Percentiles rank a stretch among this genome's conserved stretches.
phyloP scores from a whole-genome alignment of 2,329 filamentous ascomycete species.

The Colletotrichum viniferum region DNA sequence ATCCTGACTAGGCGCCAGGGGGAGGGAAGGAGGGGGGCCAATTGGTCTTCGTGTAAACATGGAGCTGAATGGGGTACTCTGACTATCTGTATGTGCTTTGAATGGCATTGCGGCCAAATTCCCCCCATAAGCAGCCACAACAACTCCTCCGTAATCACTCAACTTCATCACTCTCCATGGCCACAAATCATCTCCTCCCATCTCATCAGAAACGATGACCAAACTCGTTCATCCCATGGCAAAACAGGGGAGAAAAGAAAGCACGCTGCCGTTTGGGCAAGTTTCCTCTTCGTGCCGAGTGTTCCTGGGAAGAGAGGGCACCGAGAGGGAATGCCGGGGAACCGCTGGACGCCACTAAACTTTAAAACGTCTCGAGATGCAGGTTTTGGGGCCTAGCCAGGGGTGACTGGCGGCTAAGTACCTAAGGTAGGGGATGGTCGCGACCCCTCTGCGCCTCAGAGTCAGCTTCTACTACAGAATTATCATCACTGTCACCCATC shows the following conservation, averaged over 20 bases:
- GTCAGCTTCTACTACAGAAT: background rate
- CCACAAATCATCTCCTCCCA: background rate
- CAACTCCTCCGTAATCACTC: background rate
- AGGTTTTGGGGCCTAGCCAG: background rate
- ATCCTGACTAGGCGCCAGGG: background rate
- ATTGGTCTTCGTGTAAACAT: background rate
- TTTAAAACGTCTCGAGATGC: slow-evolving; percentile 17
- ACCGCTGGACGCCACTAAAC: background rate
- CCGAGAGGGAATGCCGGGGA: background rate
- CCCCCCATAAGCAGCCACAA: background rate
- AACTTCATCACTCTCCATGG: background rate
- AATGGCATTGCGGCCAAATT: background rate
- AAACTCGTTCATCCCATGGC: background rate
- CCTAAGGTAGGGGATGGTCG: background rate
- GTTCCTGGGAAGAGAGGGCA: background rate
- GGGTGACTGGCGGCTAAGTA: background rate
- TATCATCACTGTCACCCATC: accelerated
- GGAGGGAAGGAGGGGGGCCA: background rate
- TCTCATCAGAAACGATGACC: background rate
- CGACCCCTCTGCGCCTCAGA: background rate
- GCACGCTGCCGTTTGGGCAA: background rate
- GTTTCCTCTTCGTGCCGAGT: slow-evolving; percentile 1
- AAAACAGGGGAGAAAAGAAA: background rate
- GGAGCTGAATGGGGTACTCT: background rate
- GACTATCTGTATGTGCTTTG: background rate